Evolutionary conservation across 352 stramenopile genomes (phyloP).

Genomic region (Pelagophyceae sp.): DNA sequence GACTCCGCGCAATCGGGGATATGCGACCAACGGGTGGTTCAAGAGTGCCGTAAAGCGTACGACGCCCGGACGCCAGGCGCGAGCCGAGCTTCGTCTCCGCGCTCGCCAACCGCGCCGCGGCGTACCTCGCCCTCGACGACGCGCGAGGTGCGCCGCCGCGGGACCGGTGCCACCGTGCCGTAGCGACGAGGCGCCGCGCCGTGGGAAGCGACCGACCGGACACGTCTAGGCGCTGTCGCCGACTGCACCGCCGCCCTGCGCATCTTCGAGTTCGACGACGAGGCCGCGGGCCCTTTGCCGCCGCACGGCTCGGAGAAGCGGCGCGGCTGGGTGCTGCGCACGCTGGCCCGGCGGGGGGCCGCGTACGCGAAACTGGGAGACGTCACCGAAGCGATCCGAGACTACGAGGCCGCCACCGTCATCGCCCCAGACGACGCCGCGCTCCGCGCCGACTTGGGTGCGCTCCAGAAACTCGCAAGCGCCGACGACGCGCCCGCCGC

Average conservation of each 20-base stretch:
- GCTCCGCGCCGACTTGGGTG: not conserved
- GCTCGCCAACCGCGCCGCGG: slow-evolving; percentile 39
- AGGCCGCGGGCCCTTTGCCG: slow-evolving; percentile 12
- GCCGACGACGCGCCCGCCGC: not conserved
- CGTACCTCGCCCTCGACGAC: slow-evolving; percentile 31
- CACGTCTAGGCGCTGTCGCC: slow-evolving; percentile 30
- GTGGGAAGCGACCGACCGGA: too few species aligned
- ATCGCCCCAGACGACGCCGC: slow-evolving; percentile 22
- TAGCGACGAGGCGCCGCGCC: too few species aligned
- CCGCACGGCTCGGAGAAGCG: slow-evolving; percentile 21
- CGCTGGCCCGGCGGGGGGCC: slow-evolving; percentile 34
- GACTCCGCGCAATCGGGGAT: too few species aligned
- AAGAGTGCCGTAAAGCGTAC: too few species aligned
- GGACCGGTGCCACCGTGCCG: too few species aligned
- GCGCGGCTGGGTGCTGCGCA: slow-evolving; percentile 36
- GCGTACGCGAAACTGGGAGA: slow-evolving; percentile 29
- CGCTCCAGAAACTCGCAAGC: not conserved
- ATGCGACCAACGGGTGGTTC: too few species aligned
- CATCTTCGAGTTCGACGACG: slow-evolving; percentile 28
- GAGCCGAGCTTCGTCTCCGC: slow-evolving; percentile 30
- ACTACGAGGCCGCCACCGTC: slow-evolving; percentile 34
- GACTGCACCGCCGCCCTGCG: slow-evolving; percentile 32
- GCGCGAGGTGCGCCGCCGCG: too few species aligned
- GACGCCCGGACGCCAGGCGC: too few species aligned
- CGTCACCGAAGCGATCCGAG: slow-evolving; percentile 26